Evolutionary conservation across 371 early-diverging fungal species (phyloP), one percentile per base, ranked within the genome.

Genomic region (Rhizomucor pusillus): DNA sequence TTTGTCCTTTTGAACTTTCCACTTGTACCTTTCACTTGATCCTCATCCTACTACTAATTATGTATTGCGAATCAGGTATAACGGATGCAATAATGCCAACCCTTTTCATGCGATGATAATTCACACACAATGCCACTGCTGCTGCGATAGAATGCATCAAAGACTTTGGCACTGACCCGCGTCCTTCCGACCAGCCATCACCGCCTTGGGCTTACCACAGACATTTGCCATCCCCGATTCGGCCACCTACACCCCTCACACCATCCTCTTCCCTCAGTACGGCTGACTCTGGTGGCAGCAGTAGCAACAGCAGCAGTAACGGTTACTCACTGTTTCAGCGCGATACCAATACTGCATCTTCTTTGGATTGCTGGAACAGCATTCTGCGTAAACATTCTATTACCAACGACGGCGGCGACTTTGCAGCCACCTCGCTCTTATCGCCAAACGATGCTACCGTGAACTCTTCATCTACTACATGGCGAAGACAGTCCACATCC

Each of bases 301-400:
- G 39, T 36, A 34, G 39, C 39, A 50, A 11, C 41, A 41, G 12
- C 47, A 47, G 18, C 46, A 6, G 47, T 37, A 39, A 37, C 48
- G n/a, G n/a, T n/a, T 46, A 23, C 3, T 35, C 54, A 3, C 54
- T 45, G 12, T 33, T 36, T 53, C 43, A 35, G 13, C 43, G 43
- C 4, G 63, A 67, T 35, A 53, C 67, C 9, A 25, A 60, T 12
- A 63, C 63, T 29, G 62, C 55, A 36, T 33, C 45, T 19, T 20
- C 45, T 11, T 47, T 43, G 49, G 36, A 57, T 18, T 62, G 59
- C 39, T 37, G 47, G 20, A 51, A 5, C 44, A 46, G 16, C 43
- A 29, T 50, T 43, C 53, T 56, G 25, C 67, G 65, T 40, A 63
- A 67, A 44, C 64, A 63, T 19, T 67, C 60, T 19, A 41, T 60